A percentile compares a stretch with the other conserved stretches of the same genome.
phyloP scores from a whole-genome alignment of 441 rosid genomes.

The Hypseocharis bilobata region DNA sequence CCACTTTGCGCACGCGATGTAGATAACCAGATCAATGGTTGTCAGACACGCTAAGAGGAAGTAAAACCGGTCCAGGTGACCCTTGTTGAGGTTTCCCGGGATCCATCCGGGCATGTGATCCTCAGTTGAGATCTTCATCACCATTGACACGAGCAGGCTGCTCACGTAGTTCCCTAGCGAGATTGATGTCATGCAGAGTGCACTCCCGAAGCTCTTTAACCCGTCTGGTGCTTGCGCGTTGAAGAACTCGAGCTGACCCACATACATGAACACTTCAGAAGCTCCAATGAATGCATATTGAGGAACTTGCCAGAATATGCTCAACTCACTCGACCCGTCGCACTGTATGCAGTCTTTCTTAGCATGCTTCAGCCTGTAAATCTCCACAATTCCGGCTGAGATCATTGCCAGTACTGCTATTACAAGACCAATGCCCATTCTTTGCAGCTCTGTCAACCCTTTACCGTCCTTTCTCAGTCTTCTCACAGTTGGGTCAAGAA shows the following conservation, averaged over 20 bases:
- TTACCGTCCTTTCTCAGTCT: slow-evolving; percentile 38
- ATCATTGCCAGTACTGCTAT: slow-evolving; percentile 82
- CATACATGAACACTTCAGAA: slow-evolving; percentile 98
- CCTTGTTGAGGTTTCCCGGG: slow-evolving; percentile 83
- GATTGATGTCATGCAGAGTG: slow-evolving; percentile 93
- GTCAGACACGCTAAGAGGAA: slow-evolving; percentile 82
- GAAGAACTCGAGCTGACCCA: slow-evolving; percentile 92
- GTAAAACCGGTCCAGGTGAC: slow-evolving; percentile 88
- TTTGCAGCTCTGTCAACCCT: slow-evolving; percentile 81
- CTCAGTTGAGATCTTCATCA: slow-evolving; percentile 74
- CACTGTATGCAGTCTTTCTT: slow-evolving; percentile 54
- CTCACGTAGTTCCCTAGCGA: slow-evolving; percentile 93
- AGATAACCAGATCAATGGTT: slow-evolving; percentile 48
- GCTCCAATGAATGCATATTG: slow-evolving; percentile 85
- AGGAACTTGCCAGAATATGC: slow-evolving; percentile 98
- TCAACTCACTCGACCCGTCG: slow-evolving; percentile 76
- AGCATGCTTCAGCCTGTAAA: slow-evolving; percentile 65
- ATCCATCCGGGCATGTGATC: slow-evolving; percentile 94
- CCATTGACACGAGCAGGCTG: slow-evolving; percentile 75
- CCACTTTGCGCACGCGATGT: slow-evolving; percentile 75
- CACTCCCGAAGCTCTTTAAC: slow-evolving; percentile 88
- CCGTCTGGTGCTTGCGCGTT: slow-evolving; percentile 93
- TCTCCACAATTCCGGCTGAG: slow-evolving; percentile 79
- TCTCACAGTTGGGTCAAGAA: slow-evolving; percentile 59
- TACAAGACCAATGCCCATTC: slow-evolving; percentile 92